Base-by-base conservation (phyloP, 2,329 filamentous ascomycete species). In the Aspergillus pseudotamarii region DNA sequence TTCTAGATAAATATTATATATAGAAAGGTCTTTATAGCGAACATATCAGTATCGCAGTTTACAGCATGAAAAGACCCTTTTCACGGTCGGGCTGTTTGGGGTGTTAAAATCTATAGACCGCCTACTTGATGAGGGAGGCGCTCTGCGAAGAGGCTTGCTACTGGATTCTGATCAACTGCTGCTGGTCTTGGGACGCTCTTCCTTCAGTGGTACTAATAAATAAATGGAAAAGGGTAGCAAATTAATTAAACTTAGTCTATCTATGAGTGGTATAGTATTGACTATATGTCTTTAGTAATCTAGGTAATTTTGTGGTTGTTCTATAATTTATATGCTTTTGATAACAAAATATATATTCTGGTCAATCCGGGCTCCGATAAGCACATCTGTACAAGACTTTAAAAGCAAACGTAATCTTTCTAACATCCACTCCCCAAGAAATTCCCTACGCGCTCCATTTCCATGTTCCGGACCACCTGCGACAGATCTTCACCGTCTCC, bases 351-450 rank as follows among this genome's bases (percentile, higher is more conserved):
- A 21, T 45, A 21, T 46, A 46, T 23, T 46, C n/a, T 23, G 19
- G n/a, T 23, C 43, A 23, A 46, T 46, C n/a, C 12, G 43, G 10
- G n/a, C 8, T 45, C 4, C 12, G 10, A 23, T 11, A n/a, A 45
- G 21, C 43, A 21, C 19, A 23, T 28, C 16, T 26, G 3, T 16
- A 19, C 4, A 48, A 48, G n/a, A 19, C 12, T 14, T 26, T 26
- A 23, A 16, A 16, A 48, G 45, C 23, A 48, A 48, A 26, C 6
- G 1, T 12, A 2, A 12, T 4, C 5, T 12, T 11, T 46, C 28
- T 46, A 70, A 57, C 66, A 70, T 6, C 68, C 68, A 63, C 64
- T 53, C 23, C 67, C 68, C 53, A 68, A 34, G 46, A 66, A 60
- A 43, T 68, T 68, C 4, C 50, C 62, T 38, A 61, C 28, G 5